Base-by-base conservation (phyloP, 2,329 filamentous ascomycete genomes). In the Clathrospora elynae region DNA sequence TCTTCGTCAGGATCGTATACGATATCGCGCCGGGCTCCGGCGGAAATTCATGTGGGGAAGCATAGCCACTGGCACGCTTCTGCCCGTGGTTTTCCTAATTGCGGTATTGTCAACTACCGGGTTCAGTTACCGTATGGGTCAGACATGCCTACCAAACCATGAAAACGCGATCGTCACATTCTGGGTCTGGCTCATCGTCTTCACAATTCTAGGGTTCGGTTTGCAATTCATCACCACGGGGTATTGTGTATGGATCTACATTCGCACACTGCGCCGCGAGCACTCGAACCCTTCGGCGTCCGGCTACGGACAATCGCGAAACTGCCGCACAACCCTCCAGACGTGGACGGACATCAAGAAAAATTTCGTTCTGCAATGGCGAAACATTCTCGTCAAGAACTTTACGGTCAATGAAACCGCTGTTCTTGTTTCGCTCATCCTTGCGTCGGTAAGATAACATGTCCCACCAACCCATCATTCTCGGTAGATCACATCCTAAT, bases 1-100 rank as follows among this genome's bases (percentile, higher is more conserved):
- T 72, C 36, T 67, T 72, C 32, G 54, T 72, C 9, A 62, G 67
- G 17, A 64, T 73, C 24, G 67, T 66, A 50, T 72, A 68, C 66
- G 64, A 70, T 29, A 47, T 55, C 13, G 54, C 61, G 5, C 70
- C 67, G 1, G 64, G 62, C n/a, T n/a, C n/a, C n/a, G n/a, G 7
- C 38, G 42, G 11, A 40, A 37, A 1, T 69, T 65, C 53, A 66
- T 67, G 46, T 53, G 55, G 22, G 58, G 51, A 6, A 64, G 63
- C 20, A 66, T 70, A 14, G 31, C 62, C 4, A 46, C 50, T 5
- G 68, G 67, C 5, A 63, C 62, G 14, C 28, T 62, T 2, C 23
- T 71, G 5, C 64, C 67, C 5, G 45, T 63, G 4, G 51, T 62
- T 20, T 61, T 65, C 17, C 53, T 72, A 2, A 60, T 61, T 3